Conservation (phyloP, 2,329 filamentous ascomycete genomes). For the Plectosphaerella cucumerina region DNA sequence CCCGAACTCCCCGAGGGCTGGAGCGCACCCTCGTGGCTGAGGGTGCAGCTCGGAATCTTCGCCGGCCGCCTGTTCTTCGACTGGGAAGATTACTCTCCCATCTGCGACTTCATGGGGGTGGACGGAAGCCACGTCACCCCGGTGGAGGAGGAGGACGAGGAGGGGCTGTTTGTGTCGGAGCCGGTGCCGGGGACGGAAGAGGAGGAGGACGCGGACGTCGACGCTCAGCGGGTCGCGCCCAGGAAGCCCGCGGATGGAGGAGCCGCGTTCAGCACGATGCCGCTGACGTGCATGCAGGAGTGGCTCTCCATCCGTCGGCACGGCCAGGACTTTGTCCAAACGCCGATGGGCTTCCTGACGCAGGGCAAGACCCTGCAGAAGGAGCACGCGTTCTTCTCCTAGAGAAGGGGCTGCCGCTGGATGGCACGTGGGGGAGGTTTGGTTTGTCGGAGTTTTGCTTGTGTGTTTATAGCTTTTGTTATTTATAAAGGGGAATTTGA, state of each 20-base stretch:
- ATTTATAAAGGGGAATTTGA: no score
- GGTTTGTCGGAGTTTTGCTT: no score
- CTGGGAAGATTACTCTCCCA: conserved; percentile 36
- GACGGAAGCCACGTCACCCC: conserved; percentile 4
- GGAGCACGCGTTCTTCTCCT: conserved; percentile 48
- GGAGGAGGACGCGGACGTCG: background rate
- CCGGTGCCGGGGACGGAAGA: background rate
- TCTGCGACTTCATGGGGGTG: conserved; percentile 29
- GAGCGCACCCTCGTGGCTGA: conserved; percentile 46
- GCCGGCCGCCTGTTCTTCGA: conserved; percentile 58
- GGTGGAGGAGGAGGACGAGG: conserved; percentile 1
- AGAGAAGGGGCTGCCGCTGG: no score
- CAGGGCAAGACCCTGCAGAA: conserved; percentile 43
- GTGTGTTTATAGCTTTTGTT: no score
- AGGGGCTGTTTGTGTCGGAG: background rate
- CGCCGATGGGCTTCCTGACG: conserved; percentile 54
- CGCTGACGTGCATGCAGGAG: conserved; percentile 47
- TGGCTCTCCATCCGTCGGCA: conserved; percentile 52
- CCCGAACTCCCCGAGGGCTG: conserved; percentile 38
- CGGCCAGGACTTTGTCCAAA: conserved; percentile 53
- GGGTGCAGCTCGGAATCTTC: conserved; percentile 55
- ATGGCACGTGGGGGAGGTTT: no score
- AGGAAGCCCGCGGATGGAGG: conserved; percentile 7
- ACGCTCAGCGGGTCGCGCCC: background rate
- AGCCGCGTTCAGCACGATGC: conserved; percentile 24